Evolutionary conservation across 2,329 filamentous ascomycete species (phyloP).

Genomic region (Penicillium sp.): DNA sequence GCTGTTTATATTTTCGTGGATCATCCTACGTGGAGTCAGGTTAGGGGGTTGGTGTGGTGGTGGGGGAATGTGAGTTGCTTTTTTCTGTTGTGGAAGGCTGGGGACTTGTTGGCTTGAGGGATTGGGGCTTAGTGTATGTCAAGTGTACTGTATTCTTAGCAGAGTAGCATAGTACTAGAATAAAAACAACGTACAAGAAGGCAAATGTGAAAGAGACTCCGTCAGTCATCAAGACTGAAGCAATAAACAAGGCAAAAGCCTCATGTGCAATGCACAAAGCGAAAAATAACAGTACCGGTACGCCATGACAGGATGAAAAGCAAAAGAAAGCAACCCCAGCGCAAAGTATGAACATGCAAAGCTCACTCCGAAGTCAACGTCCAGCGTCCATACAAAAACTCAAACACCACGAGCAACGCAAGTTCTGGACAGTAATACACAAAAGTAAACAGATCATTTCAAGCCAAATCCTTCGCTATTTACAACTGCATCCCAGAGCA

Average conservation of each 20-base stretch:
- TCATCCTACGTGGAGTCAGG: constrained; percentile 34
- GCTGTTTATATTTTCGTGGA: constrained; percentile 44
- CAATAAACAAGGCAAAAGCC: neutral
- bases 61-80: constrained; percentile 46
- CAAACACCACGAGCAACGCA: constrained; percentile 1
- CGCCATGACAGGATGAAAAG: neutral
- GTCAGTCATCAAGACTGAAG: neutral
- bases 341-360: neutral
- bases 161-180: neutral
- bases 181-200: neutral
- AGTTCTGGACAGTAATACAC: neutral
- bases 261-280: neutral
- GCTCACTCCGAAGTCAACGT: constrained; percentile 7
- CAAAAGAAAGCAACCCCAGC: neutral
- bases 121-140: neutral
- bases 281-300: neutral
- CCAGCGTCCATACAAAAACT: constrained; percentile 12
- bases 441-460: constrained; percentile 51
- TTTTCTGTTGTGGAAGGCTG: constrained; percentile 35
- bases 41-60: constrained; percentile 47
- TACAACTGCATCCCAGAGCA: constrained; percentile 81
- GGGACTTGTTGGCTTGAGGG: constrained; percentile 3
- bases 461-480: constrained; percentile 92
- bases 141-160: neutral
- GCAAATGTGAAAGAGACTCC: neutral